These are phyloP conservation scores for Solanum virginianum DNA, from an alignment of 257 asterid genomes.

Conservation along the genomic window DNA sequence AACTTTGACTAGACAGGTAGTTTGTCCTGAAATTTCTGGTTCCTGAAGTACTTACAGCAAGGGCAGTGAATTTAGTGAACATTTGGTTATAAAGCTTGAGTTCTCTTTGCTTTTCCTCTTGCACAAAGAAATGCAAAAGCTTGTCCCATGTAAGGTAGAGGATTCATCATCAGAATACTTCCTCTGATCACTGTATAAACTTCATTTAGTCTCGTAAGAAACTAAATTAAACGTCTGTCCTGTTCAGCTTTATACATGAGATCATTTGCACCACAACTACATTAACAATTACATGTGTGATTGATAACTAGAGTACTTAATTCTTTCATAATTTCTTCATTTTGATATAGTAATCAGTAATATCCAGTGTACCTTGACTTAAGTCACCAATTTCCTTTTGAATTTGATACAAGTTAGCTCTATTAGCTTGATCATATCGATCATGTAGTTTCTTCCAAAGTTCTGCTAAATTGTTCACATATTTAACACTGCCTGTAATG, in stretches of 20 bases:
- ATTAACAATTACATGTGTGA: background rate
- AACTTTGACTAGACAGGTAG: too few relatives aligned
- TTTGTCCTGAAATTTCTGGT: too few relatives aligned
- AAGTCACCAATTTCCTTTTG: background rate
- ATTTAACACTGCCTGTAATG: too few relatives aligned
- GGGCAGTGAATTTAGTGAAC: rapidly evolving
- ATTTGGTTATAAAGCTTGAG: background rate
- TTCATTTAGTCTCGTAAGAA: too few relatives aligned
- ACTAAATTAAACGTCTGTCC: background rate
- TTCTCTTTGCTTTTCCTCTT: too few relatives aligned
- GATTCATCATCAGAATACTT: background rate
- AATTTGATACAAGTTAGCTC: background rate
- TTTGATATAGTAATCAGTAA: background rate
- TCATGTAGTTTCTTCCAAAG: background rate
- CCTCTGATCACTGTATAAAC: too few relatives aligned
- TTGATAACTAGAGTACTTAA: background rate
- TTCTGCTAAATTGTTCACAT: background rate
- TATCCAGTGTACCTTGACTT: background rate
- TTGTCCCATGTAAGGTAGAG: background rate
- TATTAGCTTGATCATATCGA: too few relatives aligned
- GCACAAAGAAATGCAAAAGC: background rate
- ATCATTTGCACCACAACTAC: background rate
- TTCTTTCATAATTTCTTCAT: background rate
- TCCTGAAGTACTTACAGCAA: background rate
- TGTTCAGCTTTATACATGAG: background rate